A percentile compares a stretch with the other conserved stretches of the same genome.
phyloP scores from a whole-genome alignment of 352 stramenopile genomes.

The Phytopythium sindhum region DNA sequence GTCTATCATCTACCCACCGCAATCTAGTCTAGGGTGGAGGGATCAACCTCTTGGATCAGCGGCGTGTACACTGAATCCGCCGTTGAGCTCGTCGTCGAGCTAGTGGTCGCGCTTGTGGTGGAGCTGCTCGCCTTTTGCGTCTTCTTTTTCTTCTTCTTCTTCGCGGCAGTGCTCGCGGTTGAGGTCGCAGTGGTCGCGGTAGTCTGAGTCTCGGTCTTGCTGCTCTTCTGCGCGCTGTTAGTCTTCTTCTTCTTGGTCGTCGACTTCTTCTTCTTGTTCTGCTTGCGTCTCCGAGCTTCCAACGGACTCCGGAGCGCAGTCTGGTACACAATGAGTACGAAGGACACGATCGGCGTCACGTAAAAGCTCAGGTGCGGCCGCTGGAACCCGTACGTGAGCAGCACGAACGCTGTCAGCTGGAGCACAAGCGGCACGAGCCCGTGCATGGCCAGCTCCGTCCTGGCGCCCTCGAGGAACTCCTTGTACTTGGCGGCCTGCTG shows the following conservation, averaged over 20 bases:
- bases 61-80: conserved; percentile 25
- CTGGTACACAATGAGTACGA: conserved; percentile 54
- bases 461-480: conserved; percentile 66
- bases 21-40: conserved; percentile 26
- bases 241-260: conserved; percentile 57
- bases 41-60: conserved; percentile 24
- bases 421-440: conserved; percentile 47
- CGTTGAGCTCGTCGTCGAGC: conserved; percentile 14
- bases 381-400: conserved; percentile 40
- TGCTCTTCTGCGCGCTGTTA: conserved; percentile 31
- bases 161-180: background rate
- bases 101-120: background rate
- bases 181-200: background rate
- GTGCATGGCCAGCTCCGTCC: conserved; percentile 53
- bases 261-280: conserved; percentile 49
- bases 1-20: background rate
- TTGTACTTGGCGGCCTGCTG: conserved; percentile 73
- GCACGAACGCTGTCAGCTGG: conserved; percentile 39
- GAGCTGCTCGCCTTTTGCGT: conserved; percentile 1
- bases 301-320: conserved; percentile 43
- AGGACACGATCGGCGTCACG: conserved; percentile 32
- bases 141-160: conserved; percentile 12
- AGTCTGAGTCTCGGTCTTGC: conserved; percentile 11
- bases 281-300: conserved; percentile 51
- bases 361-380: conserved; percentile 58